phyloP scores from a whole-genome alignment of 2,329 filamentous ascomycete genomes.

The Penicillium nordicum region DNA sequence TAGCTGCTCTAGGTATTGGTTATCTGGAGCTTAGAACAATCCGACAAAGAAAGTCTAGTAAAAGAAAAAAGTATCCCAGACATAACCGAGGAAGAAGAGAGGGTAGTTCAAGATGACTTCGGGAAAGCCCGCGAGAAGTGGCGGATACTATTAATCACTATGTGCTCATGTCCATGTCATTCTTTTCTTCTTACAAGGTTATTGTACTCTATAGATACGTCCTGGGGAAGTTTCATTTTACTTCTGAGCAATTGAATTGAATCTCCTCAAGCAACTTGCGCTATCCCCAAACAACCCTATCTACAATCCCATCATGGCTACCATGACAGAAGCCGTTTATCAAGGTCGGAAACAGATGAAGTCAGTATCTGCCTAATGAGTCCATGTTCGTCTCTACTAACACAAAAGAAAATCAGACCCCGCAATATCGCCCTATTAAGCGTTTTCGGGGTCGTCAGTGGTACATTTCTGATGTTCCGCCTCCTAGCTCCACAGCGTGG shows the following conservation, averaged over 20 bases:
- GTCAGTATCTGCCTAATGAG: not conserved
- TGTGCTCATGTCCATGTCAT: conserved; percentile 8
- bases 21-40: too few species aligned
- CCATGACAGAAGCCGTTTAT: not conserved
- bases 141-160: not conserved
- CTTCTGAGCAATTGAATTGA: not conserved
- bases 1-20: too few species aligned
- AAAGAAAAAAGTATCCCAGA: not conserved
- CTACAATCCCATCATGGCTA: not conserved
- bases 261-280: not conserved
- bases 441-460: conserved; percentile 20
- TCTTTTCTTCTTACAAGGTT: not conserved
- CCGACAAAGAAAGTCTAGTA: not conserved
- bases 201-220: not conserved
- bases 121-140: not conserved
- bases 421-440: conserved; percentile 23
- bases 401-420: conserved; percentile 7
- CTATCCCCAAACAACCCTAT: not conserved
- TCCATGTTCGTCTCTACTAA: not conserved
- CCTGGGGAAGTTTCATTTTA: too few species aligned
- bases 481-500: conserved; percentile 15
- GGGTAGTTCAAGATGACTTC: not conserved
- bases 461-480: conserved; percentile 20
- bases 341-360: not conserved
- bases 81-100: not conserved